phyloP scores from a whole-genome alignment of 192 early-diverging fungal genomes.

The Backusella tuberculispora region DNA sequence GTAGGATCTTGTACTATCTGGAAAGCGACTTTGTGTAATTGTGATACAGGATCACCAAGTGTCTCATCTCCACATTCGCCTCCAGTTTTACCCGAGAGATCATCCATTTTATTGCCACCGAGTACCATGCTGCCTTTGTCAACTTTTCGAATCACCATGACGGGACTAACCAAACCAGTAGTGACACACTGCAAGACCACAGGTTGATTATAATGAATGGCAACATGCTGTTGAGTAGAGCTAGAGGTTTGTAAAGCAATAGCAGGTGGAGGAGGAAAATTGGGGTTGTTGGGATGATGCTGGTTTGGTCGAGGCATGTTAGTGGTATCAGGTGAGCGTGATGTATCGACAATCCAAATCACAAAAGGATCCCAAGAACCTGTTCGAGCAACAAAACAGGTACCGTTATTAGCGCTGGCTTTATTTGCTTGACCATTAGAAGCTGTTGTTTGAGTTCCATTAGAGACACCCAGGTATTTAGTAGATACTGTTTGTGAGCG shows the following conservation, averaged over 20 bases:
- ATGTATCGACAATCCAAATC: conserved; percentile 81
- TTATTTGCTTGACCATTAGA: neutral
- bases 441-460: conserved; percentile 24
- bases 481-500: conserved; percentile 90
- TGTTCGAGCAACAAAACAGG: conserved; percentile 74
- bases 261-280: conserved; percentile 73
- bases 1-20: conserved; percentile 65
- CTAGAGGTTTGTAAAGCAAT: conserved; percentile 70
- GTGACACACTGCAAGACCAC: conserved; percentile 85
- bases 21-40: conserved; percentile 91
- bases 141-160: conserved; percentile 83
- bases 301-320: conserved; percentile 19
- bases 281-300: conserved; percentile 26
- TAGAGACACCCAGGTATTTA: conserved; percentile 74
- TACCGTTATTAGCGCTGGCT: conserved; percentile 38
- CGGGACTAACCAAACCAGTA: conserved; percentile 80
- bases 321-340: conserved; percentile 49
- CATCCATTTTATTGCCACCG: conserved; percentile 53
- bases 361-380: conserved; percentile 86
- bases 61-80: conserved; percentile 55
- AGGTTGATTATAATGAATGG: conserved; percentile 87
- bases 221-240: conserved; percentile 52
- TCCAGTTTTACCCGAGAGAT: conserved; percentile 26
- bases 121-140: conserved; percentile 80
- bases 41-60: conserved; percentile 84